Evolutionary conservation across 2,329 filamentous ascomycete species (phyloP).

Genomic region (Xylariaceae sp.): DNA sequence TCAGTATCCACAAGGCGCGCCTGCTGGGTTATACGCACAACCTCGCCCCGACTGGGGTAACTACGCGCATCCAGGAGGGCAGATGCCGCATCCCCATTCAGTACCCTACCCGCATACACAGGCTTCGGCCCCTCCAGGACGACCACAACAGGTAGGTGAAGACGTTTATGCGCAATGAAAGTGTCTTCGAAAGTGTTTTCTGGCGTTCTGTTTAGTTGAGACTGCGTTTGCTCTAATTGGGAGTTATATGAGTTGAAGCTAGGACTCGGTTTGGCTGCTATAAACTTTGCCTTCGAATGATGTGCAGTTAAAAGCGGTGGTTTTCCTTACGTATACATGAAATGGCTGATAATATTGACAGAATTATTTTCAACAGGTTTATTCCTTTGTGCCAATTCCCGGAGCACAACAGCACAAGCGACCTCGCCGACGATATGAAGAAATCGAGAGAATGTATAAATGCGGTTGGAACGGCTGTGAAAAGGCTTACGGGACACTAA

Average conservation of each 20-base stretch:
- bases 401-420: constrained; percentile 97
- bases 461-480: constrained; percentile 98
- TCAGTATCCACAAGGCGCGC: constrained; percentile 68
- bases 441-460: constrained; percentile 99
- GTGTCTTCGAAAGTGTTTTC: neutral
- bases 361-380: constrained; percentile 70
- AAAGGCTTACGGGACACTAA: constrained; percentile 96
- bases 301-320: neutral
- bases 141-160: constrained; percentile 66
- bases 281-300: neutral
- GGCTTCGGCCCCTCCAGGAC: constrained; percentile 60
- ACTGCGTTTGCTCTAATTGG: neutral
- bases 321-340: constrained; percentile 26
- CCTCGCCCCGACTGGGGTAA: constrained; percentile 77
- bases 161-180: neutral
- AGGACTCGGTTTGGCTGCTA: neutral
- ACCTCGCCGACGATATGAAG: constrained; percentile 90
- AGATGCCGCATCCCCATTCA: constrained; percentile 58
- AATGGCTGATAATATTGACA: constrained; percentile 46
- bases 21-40: constrained; percentile 68
- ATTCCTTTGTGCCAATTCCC: constrained; percentile 96
- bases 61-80: constrained; percentile 63
- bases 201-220: neutral
- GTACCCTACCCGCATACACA: constrained; percentile 61
- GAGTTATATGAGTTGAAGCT: neutral